A percentile compares a stretch with the other conserved stretches of the same genome.
Conservation (phyloP, 176 grass and related monocot species). For the Microstegium vimineum region DNA sequence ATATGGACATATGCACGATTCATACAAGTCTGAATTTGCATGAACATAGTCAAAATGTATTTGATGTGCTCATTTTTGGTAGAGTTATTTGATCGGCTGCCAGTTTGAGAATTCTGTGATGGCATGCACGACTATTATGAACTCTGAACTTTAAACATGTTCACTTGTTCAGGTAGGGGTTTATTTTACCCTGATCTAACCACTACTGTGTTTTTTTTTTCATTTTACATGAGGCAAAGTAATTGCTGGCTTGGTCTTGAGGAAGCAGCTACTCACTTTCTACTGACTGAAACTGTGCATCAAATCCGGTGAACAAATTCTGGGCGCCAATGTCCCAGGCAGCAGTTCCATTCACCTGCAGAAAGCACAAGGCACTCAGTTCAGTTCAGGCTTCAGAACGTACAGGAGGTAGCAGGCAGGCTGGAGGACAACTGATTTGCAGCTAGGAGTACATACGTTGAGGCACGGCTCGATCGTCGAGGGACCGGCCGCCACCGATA, state of each 20-base stretch:
- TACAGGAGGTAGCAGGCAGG: neutral
- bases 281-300: conserved; percentile 57
- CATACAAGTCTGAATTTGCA: neutral
- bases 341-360: conserved; percentile 57
- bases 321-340: conserved; percentile 59
- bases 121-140: neutral
- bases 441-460: conserved; percentile 41
- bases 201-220: conserved; percentile 13
- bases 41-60: neutral
- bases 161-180: neutral
- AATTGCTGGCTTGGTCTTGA: conserved; percentile 16
- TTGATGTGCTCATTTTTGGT: neutral
- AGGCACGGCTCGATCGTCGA: conserved; percentile 44
- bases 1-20: neutral
- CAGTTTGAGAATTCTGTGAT: neutral
- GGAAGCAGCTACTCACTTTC: conserved; percentile 53
- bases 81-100: neutral
- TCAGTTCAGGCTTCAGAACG: conserved; percentile 31
- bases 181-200: neutral
- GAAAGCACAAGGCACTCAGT: neutral
- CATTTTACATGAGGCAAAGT: neutral
- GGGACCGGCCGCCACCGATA: neutral
- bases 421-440: neutral
- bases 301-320: conserved; percentile 46
- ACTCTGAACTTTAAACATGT: neutral